A percentile compares a stretch with the other conserved stretches of the same genome.
These are phyloP conservation scores for Plicaturopsis crispa DNA, from an alignment of 768 basidiomycete species.

Conservation along the genomic window DNA sequence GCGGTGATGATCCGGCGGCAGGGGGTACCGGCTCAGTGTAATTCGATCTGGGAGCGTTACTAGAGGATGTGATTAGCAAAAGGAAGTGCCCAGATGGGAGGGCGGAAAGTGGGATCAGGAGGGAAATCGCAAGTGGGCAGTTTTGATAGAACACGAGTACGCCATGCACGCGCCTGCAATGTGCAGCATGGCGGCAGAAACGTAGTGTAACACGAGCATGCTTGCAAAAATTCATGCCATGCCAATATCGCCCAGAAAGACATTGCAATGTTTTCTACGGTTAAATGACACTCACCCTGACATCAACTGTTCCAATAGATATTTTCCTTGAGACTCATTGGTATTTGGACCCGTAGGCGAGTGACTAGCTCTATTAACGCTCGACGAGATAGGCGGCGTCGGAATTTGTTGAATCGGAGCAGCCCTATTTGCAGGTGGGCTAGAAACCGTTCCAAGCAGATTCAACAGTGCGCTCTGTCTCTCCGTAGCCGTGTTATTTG, in stretches of 20 bases:
- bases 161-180: constrained; percentile 9
- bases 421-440: constrained; percentile 15
- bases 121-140: constrained; percentile 16
- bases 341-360: constrained; percentile 45
- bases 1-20: constrained; percentile 37
- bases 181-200: background rate
- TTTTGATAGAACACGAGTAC: no score
- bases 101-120: constrained; percentile 15
- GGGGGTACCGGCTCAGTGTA: constrained; percentile 42
- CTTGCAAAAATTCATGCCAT: background rate
- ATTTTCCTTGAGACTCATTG: constrained; percentile 64
- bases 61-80: constrained; percentile 19
- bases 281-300: constrained; percentile 49
- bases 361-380: constrained; percentile 43
- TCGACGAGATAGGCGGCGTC: constrained; percentile 60
- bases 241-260: background rate
- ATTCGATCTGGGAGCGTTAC: constrained; percentile 40
- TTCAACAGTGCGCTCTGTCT: constrained; percentile 72
- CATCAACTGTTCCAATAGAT: constrained; percentile 76
- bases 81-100: constrained; percentile 10
- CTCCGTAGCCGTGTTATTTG: constrained; percentile 51
- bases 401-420: constrained; percentile 51
- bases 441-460: constrained; percentile 48
- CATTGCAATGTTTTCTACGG: background rate
- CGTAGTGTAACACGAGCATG: background rate